phyloP scores from a whole-genome alignment of 108 stramenopile genomes.

The Bacterosira constricta region DNA sequence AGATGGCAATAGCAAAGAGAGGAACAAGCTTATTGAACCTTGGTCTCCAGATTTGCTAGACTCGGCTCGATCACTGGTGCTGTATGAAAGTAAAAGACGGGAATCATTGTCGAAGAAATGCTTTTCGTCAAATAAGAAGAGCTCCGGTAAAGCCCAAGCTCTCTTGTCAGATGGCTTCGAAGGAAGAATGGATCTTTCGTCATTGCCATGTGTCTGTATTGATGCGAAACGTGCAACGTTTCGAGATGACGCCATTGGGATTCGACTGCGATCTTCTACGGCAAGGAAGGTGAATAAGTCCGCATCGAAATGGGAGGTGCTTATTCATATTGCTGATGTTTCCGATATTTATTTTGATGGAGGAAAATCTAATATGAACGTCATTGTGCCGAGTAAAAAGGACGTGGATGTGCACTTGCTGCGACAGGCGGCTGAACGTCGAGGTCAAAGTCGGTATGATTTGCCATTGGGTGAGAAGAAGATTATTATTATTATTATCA shows the following conservation, averaged over 20 bases:
- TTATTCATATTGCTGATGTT: conserved; percentile 84
- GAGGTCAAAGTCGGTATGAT: conserved; percentile 83
- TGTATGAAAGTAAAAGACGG: conserved; percentile 38
- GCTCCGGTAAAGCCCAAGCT: background rate
- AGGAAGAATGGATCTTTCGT: conserved; percentile 63
- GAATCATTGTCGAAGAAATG: conserved; percentile 18
- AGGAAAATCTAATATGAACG: background rate
- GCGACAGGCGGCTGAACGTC: conserved; percentile 62
- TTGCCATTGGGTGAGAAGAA: conserved; percentile 56
- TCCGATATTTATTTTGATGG: conserved; percentile 73
- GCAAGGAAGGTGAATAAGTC: conserved; percentile 59
- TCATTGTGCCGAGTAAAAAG: background rate
- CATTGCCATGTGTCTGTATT: conserved; percentile 75
- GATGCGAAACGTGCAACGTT: conserved; percentile 78
- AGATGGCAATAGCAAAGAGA: conserved; percentile 19
- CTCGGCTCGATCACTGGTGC: conserved; percentile 55
- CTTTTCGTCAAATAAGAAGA: background rate
- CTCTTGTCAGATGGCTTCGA: conserved; percentile 17
- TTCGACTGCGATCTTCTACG: conserved; percentile 68
- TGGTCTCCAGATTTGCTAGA: conserved; percentile 69
- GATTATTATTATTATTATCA: too few relatives aligned
- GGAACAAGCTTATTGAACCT: conserved; percentile 34
- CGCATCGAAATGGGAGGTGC: conserved; percentile 81
- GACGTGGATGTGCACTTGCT: conserved; percentile 23
- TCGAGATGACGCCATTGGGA: conserved; percentile 87